Evolutionary conservation across 495 filamentous ascomycete species (phyloP), one percentile per base, ranked within the genome.

Genomic region (Aspergillus biplanus): DNA sequence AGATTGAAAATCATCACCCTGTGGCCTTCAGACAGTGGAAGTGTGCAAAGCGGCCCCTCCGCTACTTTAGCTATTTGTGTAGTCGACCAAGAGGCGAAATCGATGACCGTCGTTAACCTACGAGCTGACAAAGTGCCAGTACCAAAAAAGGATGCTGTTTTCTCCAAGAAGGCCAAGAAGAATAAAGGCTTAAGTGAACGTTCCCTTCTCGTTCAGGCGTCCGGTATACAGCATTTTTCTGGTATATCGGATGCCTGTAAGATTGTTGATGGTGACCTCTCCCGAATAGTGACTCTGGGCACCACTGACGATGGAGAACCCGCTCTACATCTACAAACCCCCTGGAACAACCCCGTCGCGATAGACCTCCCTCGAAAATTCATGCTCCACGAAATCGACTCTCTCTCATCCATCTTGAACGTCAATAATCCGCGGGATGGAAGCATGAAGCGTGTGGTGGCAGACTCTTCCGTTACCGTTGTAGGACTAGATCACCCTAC

Each of bases 171-270:
- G 61, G 32, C 64, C 1, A 78, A 74, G 49, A 67, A 66, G 50
- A 59, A 63, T 3, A 32, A 54, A 7, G 15, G 33, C 6, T 39
- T 66, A 11, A 68, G 72, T 21, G 71, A 72, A 21, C 72, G 73
- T 11, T 65, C 77, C 12, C 56, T 80, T 11, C 64, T 81, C 6
- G 74, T 82, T 18, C 78, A 80, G 33, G 74, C 78, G 47, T 72
- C 73, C 16, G 71, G 73, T 12, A 72, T 81, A 32, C 78, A 78
- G 46, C 73, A 78, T 66, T 68, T 70, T 15, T 68, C 78, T 27
- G 86, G 85, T 61, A 83, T 94, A 5, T 82, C 87, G 39, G 92
- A 95, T 75, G 90, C 89, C 32, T 90, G 88, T 67, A 90, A 86
- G 68, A 72, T 95, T 57, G 80, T 83, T 5, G 92, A 95, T 74